Conservation (phyloP, 768 basidiomycete genomes). For the Crassisporium funariophilum region DNA sequence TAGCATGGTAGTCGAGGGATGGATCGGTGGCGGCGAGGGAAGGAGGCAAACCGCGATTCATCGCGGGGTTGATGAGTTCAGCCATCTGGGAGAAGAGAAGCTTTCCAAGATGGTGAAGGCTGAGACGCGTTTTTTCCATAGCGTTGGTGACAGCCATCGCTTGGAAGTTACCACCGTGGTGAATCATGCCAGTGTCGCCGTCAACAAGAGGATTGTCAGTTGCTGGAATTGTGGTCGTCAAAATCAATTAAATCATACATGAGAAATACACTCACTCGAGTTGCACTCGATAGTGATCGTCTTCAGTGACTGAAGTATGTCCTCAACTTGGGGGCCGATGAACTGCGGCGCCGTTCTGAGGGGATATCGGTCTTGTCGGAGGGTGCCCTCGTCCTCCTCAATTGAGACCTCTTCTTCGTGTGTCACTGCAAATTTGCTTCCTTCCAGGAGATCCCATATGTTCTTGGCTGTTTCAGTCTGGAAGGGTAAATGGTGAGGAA, state of each 20-base stretch:
- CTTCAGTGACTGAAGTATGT: constrained; percentile 64
- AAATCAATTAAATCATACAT: constrained; percentile 3
- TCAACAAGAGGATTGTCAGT: constrained; percentile 90
- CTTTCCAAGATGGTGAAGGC: constrained; percentile 70
- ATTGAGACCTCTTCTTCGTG: constrained; percentile 76
- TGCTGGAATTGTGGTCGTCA: constrained; percentile 41
- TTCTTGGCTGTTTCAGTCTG: constrained; percentile 72
- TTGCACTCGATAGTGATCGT: constrained; percentile 78
- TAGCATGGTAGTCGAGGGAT: constrained; percentile 79
- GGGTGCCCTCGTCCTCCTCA: constrained; percentile 67
- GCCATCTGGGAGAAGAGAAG: constrained; percentile 68
- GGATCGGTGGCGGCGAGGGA: constrained; percentile 79
- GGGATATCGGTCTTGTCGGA: constrained; percentile 81
- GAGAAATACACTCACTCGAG: constrained; percentile 56
- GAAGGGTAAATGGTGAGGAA: constrained; percentile 2
- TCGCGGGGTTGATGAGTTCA: constrained; percentile 72
- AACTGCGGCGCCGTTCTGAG: constrained; percentile 81
- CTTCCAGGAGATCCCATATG: constrained; percentile 69
- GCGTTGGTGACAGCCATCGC: constrained; percentile 83
- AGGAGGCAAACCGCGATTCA: constrained; percentile 84
- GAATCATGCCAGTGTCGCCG: constrained; percentile 60
- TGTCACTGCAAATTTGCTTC: constrained; percentile 64
- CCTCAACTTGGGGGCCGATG: constrained; percentile 84
- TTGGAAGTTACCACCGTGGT: constrained; percentile 91
- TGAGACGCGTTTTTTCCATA: constrained; percentile 85